phyloP scores from a whole-genome alignment of 2,329 filamentous ascomycete species.

The Albifimbria verrucaria region DNA sequence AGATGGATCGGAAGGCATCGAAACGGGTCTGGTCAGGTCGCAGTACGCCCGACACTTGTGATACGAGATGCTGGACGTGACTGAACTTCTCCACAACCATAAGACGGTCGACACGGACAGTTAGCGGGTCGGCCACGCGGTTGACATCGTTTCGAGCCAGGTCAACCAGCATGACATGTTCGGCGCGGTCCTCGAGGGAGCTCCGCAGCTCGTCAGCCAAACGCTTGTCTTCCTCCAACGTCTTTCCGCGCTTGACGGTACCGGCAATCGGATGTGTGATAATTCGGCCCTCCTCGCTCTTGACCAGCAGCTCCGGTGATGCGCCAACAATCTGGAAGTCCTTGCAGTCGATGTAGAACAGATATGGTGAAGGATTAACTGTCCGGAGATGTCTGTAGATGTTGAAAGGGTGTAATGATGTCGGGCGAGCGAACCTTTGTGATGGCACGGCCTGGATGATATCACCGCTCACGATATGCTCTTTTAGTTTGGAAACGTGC shows the following conservation, averaged over 20 bases:
- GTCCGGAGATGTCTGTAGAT: constrained; percentile 94
- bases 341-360: constrained; percentile 91
- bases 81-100: constrained; percentile 96
- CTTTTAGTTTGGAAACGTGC: constrained; percentile 83
- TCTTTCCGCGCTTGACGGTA: constrained; percentile 83
- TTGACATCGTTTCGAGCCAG: constrained; percentile 95
- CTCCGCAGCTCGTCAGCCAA: constrained; percentile 73
- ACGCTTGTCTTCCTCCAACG: constrained; percentile 73
- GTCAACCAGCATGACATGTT: constrained; percentile 98
- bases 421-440: constrained; percentile 86
- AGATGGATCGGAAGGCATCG: constrained; percentile 94
- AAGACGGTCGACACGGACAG: constrained; percentile 85
- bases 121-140: constrained; percentile 85
- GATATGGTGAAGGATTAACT: constrained; percentile 96
- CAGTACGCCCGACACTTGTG: constrained; percentile 89
- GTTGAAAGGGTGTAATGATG: constrained; percentile 92
- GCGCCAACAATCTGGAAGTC: constrained; percentile 95
- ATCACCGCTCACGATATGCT: constrained; percentile 87
- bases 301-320: constrained; percentile 91
- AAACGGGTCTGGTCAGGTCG: constrained; percentile 82
- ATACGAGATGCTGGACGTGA: constrained; percentile 95
- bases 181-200: constrained; percentile 86
- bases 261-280: constrained; percentile 97
- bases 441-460: constrained; percentile 98
- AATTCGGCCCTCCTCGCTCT: constrained; percentile 80